These are phyloP conservation scores for Cryptococcus hybrid DNA, from an alignment of 1,284 basidiomycete genomes.

Conservation along the genomic window DNA sequence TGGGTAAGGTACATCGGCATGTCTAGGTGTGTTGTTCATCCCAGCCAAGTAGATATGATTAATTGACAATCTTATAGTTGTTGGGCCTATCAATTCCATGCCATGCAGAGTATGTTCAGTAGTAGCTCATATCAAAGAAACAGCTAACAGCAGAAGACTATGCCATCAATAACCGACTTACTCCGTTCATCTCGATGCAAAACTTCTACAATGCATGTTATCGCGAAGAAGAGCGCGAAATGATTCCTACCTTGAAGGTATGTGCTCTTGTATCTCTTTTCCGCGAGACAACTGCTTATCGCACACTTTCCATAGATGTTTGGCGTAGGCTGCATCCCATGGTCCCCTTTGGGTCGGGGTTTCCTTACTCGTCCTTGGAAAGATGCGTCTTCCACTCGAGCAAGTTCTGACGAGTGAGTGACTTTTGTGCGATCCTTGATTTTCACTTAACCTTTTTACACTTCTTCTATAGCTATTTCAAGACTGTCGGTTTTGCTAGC, in stretches of 20 bases:
- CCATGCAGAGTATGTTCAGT: slow-evolving; percentile 43
- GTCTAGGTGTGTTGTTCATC: slow-evolving; percentile 39
- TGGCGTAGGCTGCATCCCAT: slow-evolving; percentile 34
- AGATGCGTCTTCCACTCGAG: slow-evolving; percentile 17
- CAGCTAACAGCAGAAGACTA: slow-evolving; percentile 19
- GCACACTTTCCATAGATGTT: slow-evolving; percentile 12
- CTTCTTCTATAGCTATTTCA: slow-evolving; percentile 5
- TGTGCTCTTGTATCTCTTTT: no score
- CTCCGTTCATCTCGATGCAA: slow-evolving; percentile 66
- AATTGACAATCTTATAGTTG: slow-evolving; percentile 18
- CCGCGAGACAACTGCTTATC: no score
- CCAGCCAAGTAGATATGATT: background rate
- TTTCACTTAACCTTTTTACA: background rate
- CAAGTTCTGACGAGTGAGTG: slow-evolving; percentile 19
- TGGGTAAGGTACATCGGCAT: slow-evolving; percentile 67
- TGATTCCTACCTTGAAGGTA: slow-evolving; percentile 54
- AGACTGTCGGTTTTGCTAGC: slow-evolving; percentile 13
- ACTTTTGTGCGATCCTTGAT: background rate
- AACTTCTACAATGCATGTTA: slow-evolving; percentile 54
- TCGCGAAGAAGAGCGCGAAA: slow-evolving; percentile 63
- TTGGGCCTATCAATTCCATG: slow-evolving; percentile 50
- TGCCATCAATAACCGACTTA: slow-evolving; percentile 55
- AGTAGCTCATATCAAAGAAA: background rate
- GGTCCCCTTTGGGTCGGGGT: slow-evolving; percentile 25
- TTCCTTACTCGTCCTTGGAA: slow-evolving; percentile 25